These are phyloP conservation scores for Russula vinacea DNA, from an alignment of 768 basidiomycete species.

Conservation along the genomic window DNA sequence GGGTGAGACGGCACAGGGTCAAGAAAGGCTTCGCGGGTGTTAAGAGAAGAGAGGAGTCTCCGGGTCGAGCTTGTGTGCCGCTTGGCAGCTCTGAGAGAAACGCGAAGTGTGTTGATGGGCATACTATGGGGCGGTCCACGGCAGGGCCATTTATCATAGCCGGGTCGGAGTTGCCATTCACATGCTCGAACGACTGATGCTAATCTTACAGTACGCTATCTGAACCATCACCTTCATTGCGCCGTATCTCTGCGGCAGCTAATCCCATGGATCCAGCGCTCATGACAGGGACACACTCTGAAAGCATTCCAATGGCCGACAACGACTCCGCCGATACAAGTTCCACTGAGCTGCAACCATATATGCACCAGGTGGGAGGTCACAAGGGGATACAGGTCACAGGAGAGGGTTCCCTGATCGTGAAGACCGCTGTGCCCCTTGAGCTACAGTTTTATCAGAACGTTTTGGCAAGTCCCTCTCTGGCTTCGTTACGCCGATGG, in stretches of 20 bases:
- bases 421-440: constrained; percentile 65
- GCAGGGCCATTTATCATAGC: neutral
- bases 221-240: neutral
- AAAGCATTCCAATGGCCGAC: constrained; percentile 7
- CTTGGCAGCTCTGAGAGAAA: constrained; percentile 7
- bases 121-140: neutral
- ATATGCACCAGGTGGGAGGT: constrained; percentile 73
- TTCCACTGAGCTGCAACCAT: constrained; percentile 31
- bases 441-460: constrained; percentile 73
- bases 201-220: neutral
- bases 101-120: constrained; percentile 1
- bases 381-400: constrained; percentile 70
- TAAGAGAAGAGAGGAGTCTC: constrained; percentile 13
- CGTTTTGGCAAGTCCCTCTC: constrained; percentile 42
- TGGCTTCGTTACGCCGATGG: constrained; percentile 52
- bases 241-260: neutral
- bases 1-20: constrained; percentile 17
- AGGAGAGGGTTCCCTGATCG: constrained; percentile 72
- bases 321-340: neutral
- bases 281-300: neutral
- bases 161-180: neutral
- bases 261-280: neutral
- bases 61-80: neutral
- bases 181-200: neutral
- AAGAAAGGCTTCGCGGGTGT: constrained; percentile 28